Evolutionary conservation across 2,329 filamentous ascomycete species (phyloP).

Genomic region (Davidsoniella australis): DNA sequence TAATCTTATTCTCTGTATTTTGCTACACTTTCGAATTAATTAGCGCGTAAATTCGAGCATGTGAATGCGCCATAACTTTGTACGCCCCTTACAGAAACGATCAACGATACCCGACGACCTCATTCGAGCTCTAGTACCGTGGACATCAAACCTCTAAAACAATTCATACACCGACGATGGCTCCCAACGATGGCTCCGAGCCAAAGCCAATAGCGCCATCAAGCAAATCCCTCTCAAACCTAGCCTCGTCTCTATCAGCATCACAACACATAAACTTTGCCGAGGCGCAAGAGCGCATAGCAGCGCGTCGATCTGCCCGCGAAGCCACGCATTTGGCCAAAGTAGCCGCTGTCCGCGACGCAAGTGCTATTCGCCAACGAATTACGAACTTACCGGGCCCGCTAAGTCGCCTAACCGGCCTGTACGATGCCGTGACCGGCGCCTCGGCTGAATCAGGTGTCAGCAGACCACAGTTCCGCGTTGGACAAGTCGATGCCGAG

Average conservation of each 20-base stretch:
- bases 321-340: constrained; percentile 28
- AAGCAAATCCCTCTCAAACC: not conserved
- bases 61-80: no score
- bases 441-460: constrained; percentile 46
- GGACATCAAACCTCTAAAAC: no score
- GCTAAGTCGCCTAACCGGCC: constrained; percentile 33
- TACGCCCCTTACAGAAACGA: no score
- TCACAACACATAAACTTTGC: constrained; percentile 44
- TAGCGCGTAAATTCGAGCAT: no score
- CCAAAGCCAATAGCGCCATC: not conserved
- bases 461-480: constrained; percentile 65
- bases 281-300: constrained; percentile 74
- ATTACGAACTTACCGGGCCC: constrained; percentile 26
- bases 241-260: not conserved
- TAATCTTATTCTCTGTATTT: no score
- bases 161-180: not conserved
- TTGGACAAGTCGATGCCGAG: constrained; percentile 92
- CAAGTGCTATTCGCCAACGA: constrained; percentile 21
- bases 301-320: constrained; percentile 61
- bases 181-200: not conserved
- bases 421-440: constrained; percentile 35
- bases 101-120: no score
- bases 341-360: constrained; percentile 39
- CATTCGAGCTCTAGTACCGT: no score
- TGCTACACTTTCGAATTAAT: no score